phyloP scores from a whole-genome alignment of 2,329 filamentous ascomycete genomes.

The Geoglossum cookeanum region DNA sequence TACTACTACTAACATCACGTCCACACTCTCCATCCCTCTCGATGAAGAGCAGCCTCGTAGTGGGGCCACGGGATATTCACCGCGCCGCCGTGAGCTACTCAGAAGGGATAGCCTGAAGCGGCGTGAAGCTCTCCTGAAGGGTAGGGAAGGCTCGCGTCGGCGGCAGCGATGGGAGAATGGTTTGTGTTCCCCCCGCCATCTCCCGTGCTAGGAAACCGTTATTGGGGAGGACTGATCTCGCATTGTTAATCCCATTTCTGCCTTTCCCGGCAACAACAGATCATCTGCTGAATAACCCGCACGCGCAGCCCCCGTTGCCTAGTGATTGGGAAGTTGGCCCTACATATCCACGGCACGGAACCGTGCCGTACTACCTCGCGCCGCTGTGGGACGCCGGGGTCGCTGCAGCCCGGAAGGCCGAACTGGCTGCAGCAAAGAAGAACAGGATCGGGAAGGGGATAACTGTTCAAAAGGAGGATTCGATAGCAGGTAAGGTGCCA shows the following conservation, averaged over 20 bases:
- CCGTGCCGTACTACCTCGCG: constrained; percentile 77
- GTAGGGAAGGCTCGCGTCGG: constrained; percentile 75
- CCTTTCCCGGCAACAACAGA: constrained; percentile 32
- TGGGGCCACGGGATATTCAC: constrained; percentile 13
- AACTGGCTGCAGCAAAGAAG: constrained; percentile 26
- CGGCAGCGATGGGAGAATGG: constrained; percentile 90
- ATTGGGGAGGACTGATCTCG: neutral
- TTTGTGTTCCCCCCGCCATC: constrained; percentile 22
- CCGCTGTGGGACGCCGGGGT: constrained; percentile 56
- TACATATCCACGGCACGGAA: constrained; percentile 52
- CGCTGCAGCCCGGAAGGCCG: constrained; percentile 21
- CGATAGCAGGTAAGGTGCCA: constrained; percentile 37
- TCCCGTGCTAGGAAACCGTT: neutral
- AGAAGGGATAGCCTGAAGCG: constrained; percentile 42
- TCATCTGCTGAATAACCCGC: constrained; percentile 68
- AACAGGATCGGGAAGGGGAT: constrained; percentile 25
- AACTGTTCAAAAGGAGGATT: constrained; percentile 14
- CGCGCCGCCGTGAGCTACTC: constrained; percentile 32
- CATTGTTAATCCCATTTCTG: neutral
- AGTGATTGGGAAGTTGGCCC: constrained; percentile 69
- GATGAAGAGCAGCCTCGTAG: constrained; percentile 31
- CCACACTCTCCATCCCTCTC: constrained; percentile 48
- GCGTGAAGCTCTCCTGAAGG: constrained; percentile 63
- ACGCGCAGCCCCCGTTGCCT: constrained; percentile 63
- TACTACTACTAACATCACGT: neutral